phyloP scores from a whole-genome alignment of 441 rosid genomes.

The Brassica hybrid region DNA sequence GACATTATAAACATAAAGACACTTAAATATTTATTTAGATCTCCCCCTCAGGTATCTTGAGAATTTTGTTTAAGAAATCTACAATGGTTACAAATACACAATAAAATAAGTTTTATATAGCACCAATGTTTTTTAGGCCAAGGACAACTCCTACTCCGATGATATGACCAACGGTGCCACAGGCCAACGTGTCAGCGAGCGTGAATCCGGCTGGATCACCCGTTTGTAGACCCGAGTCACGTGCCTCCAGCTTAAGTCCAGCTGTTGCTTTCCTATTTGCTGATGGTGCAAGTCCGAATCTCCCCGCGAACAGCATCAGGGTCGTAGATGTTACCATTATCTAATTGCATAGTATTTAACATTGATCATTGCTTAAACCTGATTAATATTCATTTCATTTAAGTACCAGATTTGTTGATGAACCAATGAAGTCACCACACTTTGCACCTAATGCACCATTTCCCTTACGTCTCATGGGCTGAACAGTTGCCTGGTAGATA shows the following conservation, averaged over 20 bases:
- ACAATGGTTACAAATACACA: constrained; percentile 28
- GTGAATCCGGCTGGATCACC: constrained; percentile 99
- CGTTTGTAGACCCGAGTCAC: constrained; percentile 88
- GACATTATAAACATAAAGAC: too few relatives aligned
- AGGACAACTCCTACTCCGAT: constrained; percentile 93
- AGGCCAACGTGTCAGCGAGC: constrained; percentile 93
- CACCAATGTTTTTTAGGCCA: constrained; percentile 85
- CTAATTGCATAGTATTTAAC: constrained; percentile 39
- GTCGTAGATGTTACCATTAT: constrained; percentile 87
- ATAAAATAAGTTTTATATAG: constrained; percentile 48
- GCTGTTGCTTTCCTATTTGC: constrained; percentile 95
- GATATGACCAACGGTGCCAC: constrained; percentile 84
- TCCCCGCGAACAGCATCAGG: constrained; percentile 89
- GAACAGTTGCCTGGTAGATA: constrained; percentile 55
- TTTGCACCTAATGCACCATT: constrained; percentile 76
- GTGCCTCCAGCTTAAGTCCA: constrained; percentile 81
- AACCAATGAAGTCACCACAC: constrained; percentile 90
- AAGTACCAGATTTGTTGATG: constrained; percentile 82
- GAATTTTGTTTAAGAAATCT: constrained; percentile 19
- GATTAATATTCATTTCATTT: neutral
- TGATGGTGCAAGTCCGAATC: constrained; percentile 95
- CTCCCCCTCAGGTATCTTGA: constrained; percentile 1
- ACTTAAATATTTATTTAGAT: constrained; percentile 5
- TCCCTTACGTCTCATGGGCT: constrained; percentile 63
- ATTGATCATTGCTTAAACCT: neutral